Evolutionary conservation across 2,329 filamentous ascomycete species (phyloP), one percentile per base, ranked within the genome.

Genomic region (Talaromyces sp.): DNA sequence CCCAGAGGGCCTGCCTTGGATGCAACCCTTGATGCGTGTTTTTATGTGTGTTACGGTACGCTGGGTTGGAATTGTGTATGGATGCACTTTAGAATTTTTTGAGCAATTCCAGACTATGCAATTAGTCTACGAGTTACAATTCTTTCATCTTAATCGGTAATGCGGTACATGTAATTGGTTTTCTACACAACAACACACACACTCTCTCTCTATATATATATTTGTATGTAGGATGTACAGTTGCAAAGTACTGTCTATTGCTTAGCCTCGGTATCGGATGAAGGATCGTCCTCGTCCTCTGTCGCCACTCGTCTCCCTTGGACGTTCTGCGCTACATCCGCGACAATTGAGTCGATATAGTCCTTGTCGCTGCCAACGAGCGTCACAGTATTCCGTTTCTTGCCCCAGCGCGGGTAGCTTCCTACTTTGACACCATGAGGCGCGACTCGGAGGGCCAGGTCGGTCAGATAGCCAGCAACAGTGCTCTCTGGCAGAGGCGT

Each of bases 351-450:
- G 73, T 96, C 91, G 72, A 98, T 84, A 68, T 86, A 94, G 28
- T 85, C 87, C 67, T 84, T 81, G 72, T 97, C 90, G 66, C 86
- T 87, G 16, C 82, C 87, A 16, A 97, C 93, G 59, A 99, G 80
- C 10, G 94, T 97, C 55, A 98, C 92, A 0, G 92, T 95, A 76
- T 98, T 98, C 65, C 83, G 83, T 70, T 87, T 86, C 82, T 91
- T 94, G 5, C 90, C 91, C 92, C 93, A 97, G 60, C 92, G 83
- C 40, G 95, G 95, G 76, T 99, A 98, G 76, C 91, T 96, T 54
- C 95, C 95, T 16, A 98, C 92, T 79, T 98, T 98, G 70, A 98
- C 84, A 3, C 92, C 92, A 70, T 85, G 87, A 0, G 86, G 79
- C 73, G 87, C 89, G 27, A 93, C 89, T 73, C 86, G 86, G 31